A percentile compares a stretch with the other conserved stretches of the same genome.
Conservation (phyloP, 768 basidiomycete species). For the Termitomyces titanicus region DNA sequence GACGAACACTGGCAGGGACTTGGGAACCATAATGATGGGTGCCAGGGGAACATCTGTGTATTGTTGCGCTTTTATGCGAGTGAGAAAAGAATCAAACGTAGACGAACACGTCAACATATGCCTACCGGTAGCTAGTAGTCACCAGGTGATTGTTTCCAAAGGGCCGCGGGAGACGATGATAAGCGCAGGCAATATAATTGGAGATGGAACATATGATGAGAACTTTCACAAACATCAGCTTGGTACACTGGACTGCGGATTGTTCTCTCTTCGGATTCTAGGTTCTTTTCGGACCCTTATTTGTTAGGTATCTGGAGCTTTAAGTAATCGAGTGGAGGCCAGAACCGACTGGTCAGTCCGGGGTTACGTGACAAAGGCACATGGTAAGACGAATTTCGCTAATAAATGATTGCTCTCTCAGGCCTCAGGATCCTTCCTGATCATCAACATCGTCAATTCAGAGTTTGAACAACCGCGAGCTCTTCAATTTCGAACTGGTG, state of each 20-base stretch:
- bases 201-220: constrained; percentile 4
- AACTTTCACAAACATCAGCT: constrained; percentile 3
- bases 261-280: background rate
- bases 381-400: background rate
- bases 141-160: constrained; percentile 7
- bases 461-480: constrained; percentile 25
- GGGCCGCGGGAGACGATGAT: background rate
- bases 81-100: constrained; percentile 5
- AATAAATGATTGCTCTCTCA: background rate
- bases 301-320: background rate
- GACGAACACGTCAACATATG: constrained; percentile 15
- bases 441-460: background rate
- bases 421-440: background rate
- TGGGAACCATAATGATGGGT: constrained; percentile 12
- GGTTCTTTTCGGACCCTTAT: background rate
- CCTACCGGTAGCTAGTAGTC: constrained; percentile 2
- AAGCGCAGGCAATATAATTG: background rate
- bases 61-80: constrained; percentile 9
- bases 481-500: constrained; percentile 7
- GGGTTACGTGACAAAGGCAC: background rate
- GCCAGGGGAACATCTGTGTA: background rate
- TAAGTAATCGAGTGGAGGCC: background rate
- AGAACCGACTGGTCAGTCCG: background rate
- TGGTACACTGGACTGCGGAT: constrained; percentile 5
- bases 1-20: background rate